A percentile compares a stretch with the other conserved stretches of the same genome.
Conservation (phyloP, 176 grass and related monocot species). For the Phragmites australis region DNA sequence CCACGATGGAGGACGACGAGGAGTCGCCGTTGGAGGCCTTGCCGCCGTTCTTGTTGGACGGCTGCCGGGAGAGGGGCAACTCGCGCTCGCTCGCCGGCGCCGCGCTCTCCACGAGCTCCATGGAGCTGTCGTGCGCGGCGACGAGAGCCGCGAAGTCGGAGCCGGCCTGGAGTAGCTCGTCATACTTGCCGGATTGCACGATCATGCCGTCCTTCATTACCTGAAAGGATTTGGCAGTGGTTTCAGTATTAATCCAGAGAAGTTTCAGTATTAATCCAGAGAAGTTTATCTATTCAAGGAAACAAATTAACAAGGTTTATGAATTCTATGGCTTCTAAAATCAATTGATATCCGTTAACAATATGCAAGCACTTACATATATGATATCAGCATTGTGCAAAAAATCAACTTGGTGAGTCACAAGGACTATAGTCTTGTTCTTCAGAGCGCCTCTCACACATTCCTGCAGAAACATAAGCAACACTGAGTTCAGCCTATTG, state of each 20-base stretch:
- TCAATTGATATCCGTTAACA: background rate
- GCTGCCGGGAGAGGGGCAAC: slow-evolving; percentile 41
- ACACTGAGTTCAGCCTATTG: background rate
- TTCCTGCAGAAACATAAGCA: slow-evolving; percentile 49
- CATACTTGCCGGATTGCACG: slow-evolving; percentile 77
- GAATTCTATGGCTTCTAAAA: background rate
- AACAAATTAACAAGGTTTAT: too few species aligned
- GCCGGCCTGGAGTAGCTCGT: slow-evolving; percentile 56
- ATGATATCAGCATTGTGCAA: slow-evolving; percentile 91
- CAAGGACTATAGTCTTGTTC: slow-evolving; percentile 83
- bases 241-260: background rate
- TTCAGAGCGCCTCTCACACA: slow-evolving; percentile 80
- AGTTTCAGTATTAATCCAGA: too few species aligned
- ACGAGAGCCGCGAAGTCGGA: slow-evolving; percentile 79
- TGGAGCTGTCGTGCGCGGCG: slow-evolving; percentile 85
- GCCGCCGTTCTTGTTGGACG: slow-evolving; percentile 17
- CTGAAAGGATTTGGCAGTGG: slow-evolving; percentile 30
- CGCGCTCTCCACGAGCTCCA: slow-evolving; percentile 86
- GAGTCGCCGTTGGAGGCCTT: slow-evolving; percentile 1
- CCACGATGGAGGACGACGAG: slow-evolving; percentile 17
- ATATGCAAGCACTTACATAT: slow-evolving; percentile 52
- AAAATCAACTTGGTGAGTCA: slow-evolving; percentile 98
- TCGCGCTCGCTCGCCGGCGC: slow-evolving; percentile 12
- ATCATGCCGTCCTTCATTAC: slow-evolving; percentile 89
- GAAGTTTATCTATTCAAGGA: background rate